phyloP scores from a whole-genome alignment of 2,329 filamentous ascomycete genomes.

The Cordyceps farinosa region DNA sequence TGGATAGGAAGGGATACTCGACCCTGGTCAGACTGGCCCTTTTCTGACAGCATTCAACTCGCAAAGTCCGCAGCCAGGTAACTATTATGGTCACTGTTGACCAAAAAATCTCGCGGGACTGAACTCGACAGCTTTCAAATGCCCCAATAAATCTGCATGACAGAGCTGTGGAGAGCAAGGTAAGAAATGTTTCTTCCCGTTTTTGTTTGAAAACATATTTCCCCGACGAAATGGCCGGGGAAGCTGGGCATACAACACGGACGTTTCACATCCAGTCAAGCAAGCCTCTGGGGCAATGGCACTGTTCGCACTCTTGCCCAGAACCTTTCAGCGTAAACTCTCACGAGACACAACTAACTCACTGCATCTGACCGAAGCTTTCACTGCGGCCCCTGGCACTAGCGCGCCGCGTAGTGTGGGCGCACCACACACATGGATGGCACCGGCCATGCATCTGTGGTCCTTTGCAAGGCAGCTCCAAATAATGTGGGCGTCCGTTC shows the following conservation, averaged over 20 bases:
- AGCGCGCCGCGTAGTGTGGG: constrained; percentile 11
- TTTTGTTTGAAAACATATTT: neutral
- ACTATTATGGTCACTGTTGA: neutral
- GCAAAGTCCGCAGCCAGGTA: neutral
- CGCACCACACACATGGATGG: constrained; percentile 19
- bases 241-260: neutral
- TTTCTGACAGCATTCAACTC: neutral
- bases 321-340: neutral
- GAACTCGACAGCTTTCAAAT: neutral
- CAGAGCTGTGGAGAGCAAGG: neutral
- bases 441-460: constrained; percentile 18
- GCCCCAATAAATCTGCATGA: neutral
- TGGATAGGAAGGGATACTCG: neutral
- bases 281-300: neutral
- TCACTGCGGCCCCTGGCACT: constrained; percentile 14
- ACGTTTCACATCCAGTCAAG: neutral
- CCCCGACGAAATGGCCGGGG: neutral
- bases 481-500: neutral
- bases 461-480: constrained; percentile 1
- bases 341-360: neutral
- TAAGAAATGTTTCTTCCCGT: neutral
- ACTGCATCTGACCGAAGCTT: constrained; percentile 1
- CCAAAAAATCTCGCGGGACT: neutral
- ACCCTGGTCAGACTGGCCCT: neutral
- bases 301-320: neutral